A percentile compares a stretch with the other conserved stretches of the same genome.
Evolutionary conservation across 345 rosid species (phyloP).

Genomic region (Populus ilicifolia): DNA sequence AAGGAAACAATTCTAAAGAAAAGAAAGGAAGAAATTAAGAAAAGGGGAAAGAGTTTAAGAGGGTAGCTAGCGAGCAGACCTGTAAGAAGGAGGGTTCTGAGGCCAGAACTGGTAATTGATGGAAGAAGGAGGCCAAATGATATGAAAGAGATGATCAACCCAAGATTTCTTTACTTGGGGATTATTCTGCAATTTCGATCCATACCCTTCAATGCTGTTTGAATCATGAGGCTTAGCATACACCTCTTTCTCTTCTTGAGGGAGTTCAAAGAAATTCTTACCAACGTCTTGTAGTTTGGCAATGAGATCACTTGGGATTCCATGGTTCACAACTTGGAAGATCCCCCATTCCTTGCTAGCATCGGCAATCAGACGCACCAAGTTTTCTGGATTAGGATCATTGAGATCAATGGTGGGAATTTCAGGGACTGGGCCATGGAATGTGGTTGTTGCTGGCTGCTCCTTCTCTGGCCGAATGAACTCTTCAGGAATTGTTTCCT

Average conservation of each 20-base stretch:
- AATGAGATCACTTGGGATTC: neutral
- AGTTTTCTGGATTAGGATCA: neutral
- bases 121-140: slow-evolving; percentile 63
- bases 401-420: neutral
- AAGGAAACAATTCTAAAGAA: no score
- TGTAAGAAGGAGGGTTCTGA: slow-evolving; percentile 59
- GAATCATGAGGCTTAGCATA: neutral
- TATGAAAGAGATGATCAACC: slow-evolving; percentile 83
- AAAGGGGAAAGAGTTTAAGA: no score
- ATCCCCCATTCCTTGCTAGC: neutral
- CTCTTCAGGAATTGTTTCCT: neutral
- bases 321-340: neutral
- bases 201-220: slow-evolving; percentile 43
- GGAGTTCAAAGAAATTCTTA: neutral
- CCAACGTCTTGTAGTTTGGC: neutral
- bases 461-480: neutral
- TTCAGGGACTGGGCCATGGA: neutral
- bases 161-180: slow-evolving; percentile 56
- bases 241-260: neutral
- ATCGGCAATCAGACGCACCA: neutral
- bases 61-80: slow-evolving; percentile 26
- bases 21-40: no score
- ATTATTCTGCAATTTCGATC: slow-evolving; percentile 50
- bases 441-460: neutral
- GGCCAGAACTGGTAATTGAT: slow-evolving; percentile 77